phyloP scores from a whole-genome alignment of 768 basidiomycete species.

The Boletus eberwhitei region DNA sequence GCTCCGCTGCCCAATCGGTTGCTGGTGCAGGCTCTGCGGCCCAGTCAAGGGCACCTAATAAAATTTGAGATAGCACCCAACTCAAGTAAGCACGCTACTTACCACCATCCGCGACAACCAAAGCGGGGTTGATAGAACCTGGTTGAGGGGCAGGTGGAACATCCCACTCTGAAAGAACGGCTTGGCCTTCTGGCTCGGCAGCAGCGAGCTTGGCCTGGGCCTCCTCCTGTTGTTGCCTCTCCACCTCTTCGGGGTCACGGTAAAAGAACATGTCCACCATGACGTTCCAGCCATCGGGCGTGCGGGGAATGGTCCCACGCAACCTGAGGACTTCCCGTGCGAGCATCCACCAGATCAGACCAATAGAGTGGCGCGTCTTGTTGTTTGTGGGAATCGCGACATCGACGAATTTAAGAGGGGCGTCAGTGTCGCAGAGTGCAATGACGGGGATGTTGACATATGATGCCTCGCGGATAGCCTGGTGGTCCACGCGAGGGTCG shows the following conservation, averaged over 20 bases:
- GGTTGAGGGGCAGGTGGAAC: conserved; percentile 62
- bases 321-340: conserved; percentile 96
- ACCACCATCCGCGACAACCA: conserved; percentile 64
- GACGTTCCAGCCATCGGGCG: conserved; percentile 92
- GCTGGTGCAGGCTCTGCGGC: conserved; percentile 58
- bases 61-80: neutral
- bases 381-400: conserved; percentile 99
- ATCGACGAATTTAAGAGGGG: conserved; percentile 96
- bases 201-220: conserved; percentile 74
- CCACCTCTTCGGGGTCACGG: conserved; percentile 98
- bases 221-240: conserved; percentile 95
- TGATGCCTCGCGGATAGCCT: conserved; percentile 99
- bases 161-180: conserved; percentile 67
- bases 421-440: conserved; percentile 98
- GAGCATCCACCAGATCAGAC: conserved; percentile 97
- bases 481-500: conserved; percentile 99
- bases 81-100: conserved; percentile 13
- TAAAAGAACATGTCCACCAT: conserved; percentile 99
- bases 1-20: conserved; percentile 88
- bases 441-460: conserved; percentile 99
- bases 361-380: conserved; percentile 96
- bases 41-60: conserved; percentile 77
- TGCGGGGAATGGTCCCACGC: conserved; percentile 89
- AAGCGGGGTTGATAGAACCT: conserved; percentile 73
- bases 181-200: conserved; percentile 55